phyloP scores from a whole-genome alignment of 306 rosid species.

The Prunus padus region DNA sequence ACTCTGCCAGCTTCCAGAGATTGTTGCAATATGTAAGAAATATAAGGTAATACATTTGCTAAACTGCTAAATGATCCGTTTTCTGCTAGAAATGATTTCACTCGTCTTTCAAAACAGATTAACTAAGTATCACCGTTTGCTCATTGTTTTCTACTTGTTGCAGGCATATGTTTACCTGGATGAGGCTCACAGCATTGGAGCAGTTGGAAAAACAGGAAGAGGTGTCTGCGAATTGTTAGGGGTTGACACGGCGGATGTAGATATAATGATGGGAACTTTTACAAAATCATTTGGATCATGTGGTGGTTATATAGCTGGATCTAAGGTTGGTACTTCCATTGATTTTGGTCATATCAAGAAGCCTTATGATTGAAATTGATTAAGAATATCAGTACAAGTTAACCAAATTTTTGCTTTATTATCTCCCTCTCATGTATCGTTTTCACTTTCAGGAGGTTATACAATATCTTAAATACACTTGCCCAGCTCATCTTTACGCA shows the following conservation, averaged over 20 bases:
- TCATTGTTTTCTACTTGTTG: neutral
- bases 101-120: neutral
- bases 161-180: slow-evolving; percentile 78
- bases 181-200: slow-evolving; percentile 94
- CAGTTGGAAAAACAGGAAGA: slow-evolving; percentile 73
- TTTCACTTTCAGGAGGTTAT: slow-evolving; percentile 62
- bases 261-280: slow-evolving; percentile 87
- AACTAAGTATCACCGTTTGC: neutral
- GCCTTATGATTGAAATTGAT: neutral
- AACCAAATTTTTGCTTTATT: neutral
- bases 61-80: neutral
- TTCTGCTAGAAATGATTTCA: neutral
- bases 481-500: slow-evolving; percentile 82
- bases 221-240: slow-evolving; percentile 74
- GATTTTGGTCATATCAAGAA: neutral
- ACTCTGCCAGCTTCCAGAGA: slow-evolving; percentile 81
- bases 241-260: slow-evolving; percentile 73
- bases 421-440: slow-evolving; percentile 5
- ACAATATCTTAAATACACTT: slow-evolving; percentile 57
- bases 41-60: slow-evolving; percentile 46
- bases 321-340: slow-evolving; percentile 49
- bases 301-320: slow-evolving; percentile 81
- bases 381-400: neutral
- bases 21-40: slow-evolving; percentile 72
- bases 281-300: slow-evolving; percentile 87